Base-by-base conservation (phyloP, 2,329 filamentous ascomycete genomes). In the Orbilia quercus region DNA sequence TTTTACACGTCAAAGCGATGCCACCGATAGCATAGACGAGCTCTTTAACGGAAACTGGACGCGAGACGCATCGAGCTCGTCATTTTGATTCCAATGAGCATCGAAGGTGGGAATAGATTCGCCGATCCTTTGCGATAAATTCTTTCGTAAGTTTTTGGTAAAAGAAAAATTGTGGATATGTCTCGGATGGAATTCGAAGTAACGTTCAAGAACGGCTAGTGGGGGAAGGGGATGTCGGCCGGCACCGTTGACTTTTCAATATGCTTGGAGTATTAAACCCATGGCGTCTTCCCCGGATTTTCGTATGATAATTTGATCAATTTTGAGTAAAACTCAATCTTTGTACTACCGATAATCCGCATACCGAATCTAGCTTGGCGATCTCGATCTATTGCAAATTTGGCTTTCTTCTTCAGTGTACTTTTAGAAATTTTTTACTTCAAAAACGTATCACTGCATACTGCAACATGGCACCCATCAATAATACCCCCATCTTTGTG, bases 401-500 rank as follows among this genome's bases (percentile, higher is more conserved):
- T n/a, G n/a, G n/a, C n/a, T n/a, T n/a, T n/a, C n/a, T n/a, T n/a
- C n/a, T n/a, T n/a, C n/a, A n/a, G n/a, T n/a, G n/a, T n/a, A n/a
- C n/a, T n/a, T n/a, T n/a, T n/a, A n/a, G n/a, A n/a, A n/a, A n/a
- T n/a, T n/a, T n/a, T n/a, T n/a, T n/a, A n/a, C n/a, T n/a, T n/a
- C n/a, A 31, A 9, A 22, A 20, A 11, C 22, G 7, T 18, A 31
- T 38, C n/a, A 14, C 34, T 51, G 7, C 12, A n/a, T 34, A 25
- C 12, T 23, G n/a, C 18, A 50, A 34, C 2, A 60, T 54, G 67
- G 14, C 28, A 3, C 25, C 16, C 89, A 80, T 20, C 7, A 25
- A 60, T 45, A 18, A 60, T 14, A 54, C 20, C 57, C 90, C 91
- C 40, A 91, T 98, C 81, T 98, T 98, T 81, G 89, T 95, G 79